A percentile compares a stretch with the other conserved stretches of the same genome.
Evolutionary conservation across 2,329 filamentous ascomycete species (phyloP).

Genomic region (Diaporthe australafricana): DNA sequence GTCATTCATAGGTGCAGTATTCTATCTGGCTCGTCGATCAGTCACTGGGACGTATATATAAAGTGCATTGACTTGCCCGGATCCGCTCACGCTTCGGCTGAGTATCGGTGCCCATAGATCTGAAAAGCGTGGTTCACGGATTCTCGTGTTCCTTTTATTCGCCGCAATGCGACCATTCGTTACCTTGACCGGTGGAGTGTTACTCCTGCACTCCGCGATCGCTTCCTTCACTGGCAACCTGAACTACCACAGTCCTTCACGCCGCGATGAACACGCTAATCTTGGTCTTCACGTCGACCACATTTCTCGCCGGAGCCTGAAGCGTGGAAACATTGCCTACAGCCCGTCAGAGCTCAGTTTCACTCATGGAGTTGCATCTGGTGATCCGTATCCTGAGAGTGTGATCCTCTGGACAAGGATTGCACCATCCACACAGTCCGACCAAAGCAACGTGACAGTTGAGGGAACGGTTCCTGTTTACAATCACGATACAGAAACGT

Average conservation of each 20-base stretch:
- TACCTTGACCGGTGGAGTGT: neutral
- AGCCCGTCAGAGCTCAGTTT: conserved; percentile 64
- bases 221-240: conserved; percentile 53
- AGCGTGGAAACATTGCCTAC: conserved; percentile 50
- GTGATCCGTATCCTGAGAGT: conserved; percentile 62
- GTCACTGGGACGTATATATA: neutral
- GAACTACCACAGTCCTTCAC: conserved; percentile 70
- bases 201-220: neutral
- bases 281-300: conserved; percentile 69
- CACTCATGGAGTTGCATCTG: conserved; percentile 67
- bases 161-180: neutral
- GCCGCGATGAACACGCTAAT: conserved; percentile 62
- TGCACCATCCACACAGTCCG: conserved; percentile 55
- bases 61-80: neutral
- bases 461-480: conserved; percentile 53
- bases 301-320: conserved; percentile 65
- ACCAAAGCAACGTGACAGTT: conserved; percentile 57
- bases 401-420: conserved; percentile 63
- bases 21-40: no score
- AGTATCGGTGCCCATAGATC: fast-evolving
- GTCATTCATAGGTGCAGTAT: no score
- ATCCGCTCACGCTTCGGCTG: neutral
- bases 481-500: conserved; percentile 55
- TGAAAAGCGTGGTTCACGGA: neutral
- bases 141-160: neutral